Percentiles rank a stretch among this genome's conserved stretches.
Conservation (phyloP, 2,329 filamentous ascomycete species). For the Rasamsonia emersonii region DNA sequence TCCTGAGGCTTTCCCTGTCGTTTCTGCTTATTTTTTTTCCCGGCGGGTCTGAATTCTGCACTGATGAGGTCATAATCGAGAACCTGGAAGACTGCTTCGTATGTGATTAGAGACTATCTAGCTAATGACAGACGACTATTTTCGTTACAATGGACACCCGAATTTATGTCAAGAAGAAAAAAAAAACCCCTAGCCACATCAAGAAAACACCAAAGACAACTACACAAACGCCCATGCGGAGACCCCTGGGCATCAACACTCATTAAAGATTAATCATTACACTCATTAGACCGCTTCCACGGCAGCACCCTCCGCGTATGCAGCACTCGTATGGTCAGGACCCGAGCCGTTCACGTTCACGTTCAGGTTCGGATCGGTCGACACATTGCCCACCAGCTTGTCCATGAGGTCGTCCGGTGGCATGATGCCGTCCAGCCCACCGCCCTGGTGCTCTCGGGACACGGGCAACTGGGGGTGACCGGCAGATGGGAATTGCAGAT, state of each 20-base stretch:
- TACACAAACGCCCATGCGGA: too few relatives aligned
- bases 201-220: not conserved
- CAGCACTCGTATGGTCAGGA: conserved; percentile 21
- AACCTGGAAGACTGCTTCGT: too few relatives aligned
- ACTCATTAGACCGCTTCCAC: conserved; percentile 23
- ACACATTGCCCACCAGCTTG: conserved; percentile 28
- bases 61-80: too few relatives aligned
- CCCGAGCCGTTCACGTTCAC: conserved; percentile 26
- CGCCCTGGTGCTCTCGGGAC: conserved; percentile 24
- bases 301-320: conserved; percentile 22
- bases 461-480: conserved; percentile 22
- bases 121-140: too few relatives aligned
- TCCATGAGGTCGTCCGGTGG: conserved; percentile 29
- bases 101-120: too few relatives aligned
- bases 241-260: not conserved
- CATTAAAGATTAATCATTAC: conserved; percentile 8
- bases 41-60: too few relatives aligned
- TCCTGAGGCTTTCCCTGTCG: too few relatives aligned
- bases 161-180: too few relatives aligned
- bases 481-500: conserved; percentile 22
- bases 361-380: conserved; percentile 24
- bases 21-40: too few relatives aligned
- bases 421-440: conserved; percentile 24
- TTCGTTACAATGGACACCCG: too few relatives aligned
- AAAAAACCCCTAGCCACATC: too few relatives aligned